Percentiles rank a stretch among this genome's conserved stretches.
Conservation (phyloP, 768 basidiomycete species). For the Brasilioporus rufonigricans region DNA sequence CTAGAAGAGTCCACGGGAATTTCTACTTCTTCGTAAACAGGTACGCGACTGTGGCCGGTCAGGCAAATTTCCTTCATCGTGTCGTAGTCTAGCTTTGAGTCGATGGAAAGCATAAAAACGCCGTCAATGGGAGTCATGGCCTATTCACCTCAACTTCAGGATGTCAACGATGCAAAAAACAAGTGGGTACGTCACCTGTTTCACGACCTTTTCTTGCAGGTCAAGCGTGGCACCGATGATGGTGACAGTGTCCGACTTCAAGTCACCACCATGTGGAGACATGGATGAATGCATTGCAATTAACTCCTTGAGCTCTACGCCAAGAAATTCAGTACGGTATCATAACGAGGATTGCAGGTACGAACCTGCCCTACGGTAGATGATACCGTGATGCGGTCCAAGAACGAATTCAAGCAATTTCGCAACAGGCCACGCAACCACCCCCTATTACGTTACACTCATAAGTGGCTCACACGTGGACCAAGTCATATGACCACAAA, state of each 20-base stretch:
- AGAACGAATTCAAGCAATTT: slow-evolving; percentile 76
- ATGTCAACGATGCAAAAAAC: not conserved
- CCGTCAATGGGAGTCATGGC: slow-evolving; percentile 80
- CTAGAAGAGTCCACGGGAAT: slow-evolving; percentile 40
- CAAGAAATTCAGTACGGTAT: not conserved
- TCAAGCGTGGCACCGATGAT: slow-evolving; percentile 91
- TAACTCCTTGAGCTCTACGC: slow-evolving; percentile 76
- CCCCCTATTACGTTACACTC: slow-evolving; percentile 41
- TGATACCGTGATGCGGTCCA: slow-evolving; percentile 86
- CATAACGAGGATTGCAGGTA: not conserved
- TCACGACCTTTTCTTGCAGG: slow-evolving; percentile 82
- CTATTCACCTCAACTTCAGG: slow-evolving; percentile 28
- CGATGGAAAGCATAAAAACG: slow-evolving; percentile 88
- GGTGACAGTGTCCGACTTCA: slow-evolving; percentile 82
- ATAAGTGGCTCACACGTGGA: not conserved
- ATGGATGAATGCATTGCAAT: slow-evolving; percentile 83
- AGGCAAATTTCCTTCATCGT: slow-evolving; percentile 72
- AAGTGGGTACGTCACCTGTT: slow-evolving; percentile 40
- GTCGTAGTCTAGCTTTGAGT: slow-evolving; percentile 78
- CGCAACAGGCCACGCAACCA: slow-evolving; percentile 83
- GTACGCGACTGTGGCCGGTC: slow-evolving; percentile 82
- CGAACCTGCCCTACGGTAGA: slow-evolving; percentile 72
- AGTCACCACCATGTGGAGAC: slow-evolving; percentile 77
- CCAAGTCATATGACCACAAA: not conserved
- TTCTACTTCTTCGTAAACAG: slow-evolving; percentile 77